Evolutionary conservation across 2,329 filamentous ascomycete species (phyloP).

Genomic region (Colletotrichum sp.): DNA sequence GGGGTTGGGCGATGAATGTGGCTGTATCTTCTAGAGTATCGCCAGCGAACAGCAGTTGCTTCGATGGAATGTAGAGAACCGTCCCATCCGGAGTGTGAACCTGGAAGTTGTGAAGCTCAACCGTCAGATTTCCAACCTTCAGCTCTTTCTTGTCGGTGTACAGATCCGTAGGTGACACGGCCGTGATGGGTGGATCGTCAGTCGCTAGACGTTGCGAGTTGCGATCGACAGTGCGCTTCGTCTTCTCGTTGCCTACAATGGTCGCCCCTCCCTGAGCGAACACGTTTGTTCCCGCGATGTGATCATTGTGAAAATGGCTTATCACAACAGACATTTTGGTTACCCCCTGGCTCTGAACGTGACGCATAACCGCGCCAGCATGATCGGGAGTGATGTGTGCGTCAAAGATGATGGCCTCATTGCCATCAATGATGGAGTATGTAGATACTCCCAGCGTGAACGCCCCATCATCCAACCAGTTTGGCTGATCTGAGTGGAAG

Average conservation of each 20-base stretch:
- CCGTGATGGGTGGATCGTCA: conserved; percentile 11
- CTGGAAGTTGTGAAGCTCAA: conserved; percentile 16
- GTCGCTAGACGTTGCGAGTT: conserved; percentile 3
- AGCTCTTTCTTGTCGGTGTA: not conserved
- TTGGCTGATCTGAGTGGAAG: conserved; percentile 21
- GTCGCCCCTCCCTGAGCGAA: conserved; percentile 12
- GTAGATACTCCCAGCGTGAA: conserved; percentile 20
- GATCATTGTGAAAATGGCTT: conserved; percentile 19
- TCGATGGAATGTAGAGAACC: conserved; percentile 12
- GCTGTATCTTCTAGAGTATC: conserved; percentile 17
- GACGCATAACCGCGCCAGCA: conserved; percentile 19
- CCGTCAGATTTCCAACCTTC: conserved; percentile 5
- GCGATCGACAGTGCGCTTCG: not conserved
- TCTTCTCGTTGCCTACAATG: conserved; percentile 5
- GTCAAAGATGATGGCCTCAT: conserved; percentile 21
- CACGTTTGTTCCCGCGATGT: conserved; percentile 11
- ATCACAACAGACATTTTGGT: conserved; percentile 14
- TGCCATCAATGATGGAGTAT: conserved; percentile 17
- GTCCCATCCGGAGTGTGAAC: conserved; percentile 15
- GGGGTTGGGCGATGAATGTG: conserved; percentile 13
- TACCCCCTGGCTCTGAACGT: conserved; percentile 11
- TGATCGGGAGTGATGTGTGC: conserved; percentile 20
- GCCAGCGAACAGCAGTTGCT: conserved; percentile 11
- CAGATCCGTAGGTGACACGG: conserved; percentile 5
- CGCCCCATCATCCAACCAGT: conserved; percentile 22